Percentiles rank a stretch among this genome's conserved stretches.
Evolutionary conservation across 1,284 basidiomycete species (phyloP).

Genomic region (Neolentinus lepideus): DNA sequence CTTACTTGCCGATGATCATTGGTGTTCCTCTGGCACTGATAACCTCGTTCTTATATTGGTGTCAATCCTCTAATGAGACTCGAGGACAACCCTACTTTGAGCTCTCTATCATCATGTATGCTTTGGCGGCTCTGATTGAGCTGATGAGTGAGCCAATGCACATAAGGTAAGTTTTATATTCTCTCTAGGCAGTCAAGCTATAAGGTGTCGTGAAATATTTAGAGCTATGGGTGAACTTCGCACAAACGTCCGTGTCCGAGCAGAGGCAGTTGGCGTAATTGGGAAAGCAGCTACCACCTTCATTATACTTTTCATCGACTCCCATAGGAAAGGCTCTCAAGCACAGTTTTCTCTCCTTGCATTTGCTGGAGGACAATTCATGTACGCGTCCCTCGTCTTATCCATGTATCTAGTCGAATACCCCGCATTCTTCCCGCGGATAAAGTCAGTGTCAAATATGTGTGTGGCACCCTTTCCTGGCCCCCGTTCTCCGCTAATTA

Average conservation of each 20-base stretch:
- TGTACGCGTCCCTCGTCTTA: conserved; percentile 46
- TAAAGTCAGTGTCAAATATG: neutral
- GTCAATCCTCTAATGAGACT: conserved; percentile 38
- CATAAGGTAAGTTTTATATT: conserved; percentile 43
- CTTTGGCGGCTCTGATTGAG: conserved; percentile 67
- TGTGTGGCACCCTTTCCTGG: neutral
- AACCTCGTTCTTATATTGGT: conserved; percentile 41
- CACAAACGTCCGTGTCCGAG: conserved; percentile 65
- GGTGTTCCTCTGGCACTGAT: conserved; percentile 47
- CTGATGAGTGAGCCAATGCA: conserved; percentile 81
- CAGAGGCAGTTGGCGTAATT: conserved; percentile 81
- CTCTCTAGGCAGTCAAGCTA: neutral
- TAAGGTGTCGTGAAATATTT: conserved; percentile 4
- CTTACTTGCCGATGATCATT: conserved; percentile 49
- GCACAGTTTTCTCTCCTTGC: conserved; percentile 60
- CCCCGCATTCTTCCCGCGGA: no score
- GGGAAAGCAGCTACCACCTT: conserved; percentile 69
- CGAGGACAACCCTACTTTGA: conserved; percentile 58
- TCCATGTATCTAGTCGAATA: conserved; percentile 14
- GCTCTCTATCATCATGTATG: conserved; percentile 62
- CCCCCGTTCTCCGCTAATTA: neutral
- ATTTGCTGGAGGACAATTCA: conserved; percentile 77
- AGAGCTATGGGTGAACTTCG: conserved; percentile 65
- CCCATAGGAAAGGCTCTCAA: conserved; percentile 14
- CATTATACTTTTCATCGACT: conserved; percentile 45